Conservation (phyloP, 805 yeast genomes). For the Wickerhamomyces ciferrii region DNA sequence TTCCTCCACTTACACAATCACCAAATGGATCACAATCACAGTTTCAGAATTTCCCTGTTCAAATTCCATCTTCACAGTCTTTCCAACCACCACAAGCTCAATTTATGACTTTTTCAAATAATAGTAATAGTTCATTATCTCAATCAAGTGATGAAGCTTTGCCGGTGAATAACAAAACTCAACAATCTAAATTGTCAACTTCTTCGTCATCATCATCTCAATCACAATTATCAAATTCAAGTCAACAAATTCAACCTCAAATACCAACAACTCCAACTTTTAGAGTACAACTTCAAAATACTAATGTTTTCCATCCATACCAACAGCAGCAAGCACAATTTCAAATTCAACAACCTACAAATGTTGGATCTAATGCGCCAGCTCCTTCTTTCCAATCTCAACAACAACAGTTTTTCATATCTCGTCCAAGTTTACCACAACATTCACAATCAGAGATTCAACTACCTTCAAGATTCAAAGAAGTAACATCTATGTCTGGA, state of each 20-base stretch:
- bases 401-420: not conserved
- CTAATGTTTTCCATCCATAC: not conserved
- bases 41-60: conserved; percentile 4
- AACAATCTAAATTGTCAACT: not conserved
- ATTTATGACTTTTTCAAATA: conserved; percentile 2
- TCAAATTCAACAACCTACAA: conserved; percentile 1
- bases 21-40: conserved; percentile 5
- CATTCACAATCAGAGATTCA: not conserved
- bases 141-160: not conserved
- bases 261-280: not conserved
- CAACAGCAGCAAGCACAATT: not conserved
- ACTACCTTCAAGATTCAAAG: not conserved
- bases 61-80: conserved; percentile 2
- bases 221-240: not conserved
- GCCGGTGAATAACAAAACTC: not conserved
- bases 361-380: not conserved
- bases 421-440: not conserved
- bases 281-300: not conserved
- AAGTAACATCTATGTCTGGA: not conserved
- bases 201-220: not conserved
- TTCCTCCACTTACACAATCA: not conserved
- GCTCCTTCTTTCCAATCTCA: conserved; percentile 1
- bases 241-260: not conserved
- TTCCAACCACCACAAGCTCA: conserved; percentile 10
- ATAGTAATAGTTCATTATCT: not conserved